Base-by-base conservation (phyloP, 1,284 basidiomycete genomes). In the Retiboletus flavoniger region DNA sequence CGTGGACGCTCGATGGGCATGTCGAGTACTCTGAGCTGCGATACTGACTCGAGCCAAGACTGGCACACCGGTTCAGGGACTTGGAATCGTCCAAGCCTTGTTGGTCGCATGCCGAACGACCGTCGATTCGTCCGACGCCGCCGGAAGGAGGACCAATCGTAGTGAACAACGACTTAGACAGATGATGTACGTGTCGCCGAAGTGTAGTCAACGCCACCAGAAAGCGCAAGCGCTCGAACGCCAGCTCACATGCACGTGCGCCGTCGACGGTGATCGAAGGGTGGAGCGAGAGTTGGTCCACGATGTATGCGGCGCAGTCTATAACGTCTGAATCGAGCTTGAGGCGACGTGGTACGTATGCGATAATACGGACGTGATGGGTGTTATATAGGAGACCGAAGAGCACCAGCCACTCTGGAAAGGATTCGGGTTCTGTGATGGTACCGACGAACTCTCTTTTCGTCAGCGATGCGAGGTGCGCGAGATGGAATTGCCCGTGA, bases 341-440 rank as follows among this genome's bases (percentile, higher is more conserved):
- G 42, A 24, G 41, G 49, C 44, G 53, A 46, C 16, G 44, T 16
- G 65, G 68, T 36, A 66, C 29, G 31, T 54, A 63, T 3, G 63
- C 68, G 38, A 67, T 13, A 40, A 70, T 53, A 17, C 53, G 57
- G 19, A 66, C 28, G 24, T 36, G 57, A 49, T 50, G 54, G 0
- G 36, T n/a, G 28, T 64, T 63, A 16, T 58, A 69, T 19, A 56
- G 4, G 44, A 69, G 60, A 17, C 65, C 63, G 35, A 69, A 68
- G 8, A 68, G 43, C 1, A 69, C 46, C 28, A 67, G 35, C 68
- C 65, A 67, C 40, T 70, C 66, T n/a, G 65, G 65, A 49, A 66
- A 58, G 35, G 48, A 16, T 46, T 31, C 19, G 38, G 47, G 16
- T 47, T 32, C 19, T 2, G 44, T 14, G 39, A 34, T 36, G 13